Evolutionary conservation across 805 yeast species (phyloP).

Genomic region (Sugiyamaella qingdaonensis): DNA sequence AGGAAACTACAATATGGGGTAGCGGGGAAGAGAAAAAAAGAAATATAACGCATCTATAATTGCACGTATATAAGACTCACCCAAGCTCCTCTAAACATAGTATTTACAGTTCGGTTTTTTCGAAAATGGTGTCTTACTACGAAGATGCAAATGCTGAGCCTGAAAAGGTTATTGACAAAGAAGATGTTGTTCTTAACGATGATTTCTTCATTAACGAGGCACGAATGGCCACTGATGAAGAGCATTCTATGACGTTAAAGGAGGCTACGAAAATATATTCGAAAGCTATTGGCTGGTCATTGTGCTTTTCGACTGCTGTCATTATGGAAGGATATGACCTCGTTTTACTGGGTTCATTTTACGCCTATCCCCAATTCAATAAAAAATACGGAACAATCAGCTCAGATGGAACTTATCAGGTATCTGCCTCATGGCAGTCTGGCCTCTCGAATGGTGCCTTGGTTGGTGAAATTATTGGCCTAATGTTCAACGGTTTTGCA

Average conservation of each 20-base stretch:
- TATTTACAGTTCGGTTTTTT: no score
- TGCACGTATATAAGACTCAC: no score
- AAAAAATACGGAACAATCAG: slow-evolving; percentile 32
- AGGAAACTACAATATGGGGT: no score
- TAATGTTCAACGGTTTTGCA: slow-evolving; percentile 41
- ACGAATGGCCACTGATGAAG: slow-evolving; percentile 19
- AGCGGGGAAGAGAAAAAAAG: no score
- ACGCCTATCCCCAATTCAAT: slow-evolving; percentile 43
- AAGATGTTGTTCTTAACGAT: slow-evolving; percentile 3
- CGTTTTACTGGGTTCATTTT: slow-evolving; percentile 39
- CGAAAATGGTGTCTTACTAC: background rate
- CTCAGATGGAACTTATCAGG: slow-evolving; percentile 9
- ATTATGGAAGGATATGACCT: slow-evolving; percentile 51
- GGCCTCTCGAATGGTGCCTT: slow-evolving; percentile 23
- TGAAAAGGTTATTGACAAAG: background rate
- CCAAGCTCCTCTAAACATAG: no score
- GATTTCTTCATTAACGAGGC: slow-evolving; percentile 11
- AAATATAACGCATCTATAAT: no score
- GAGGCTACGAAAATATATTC: slow-evolving; percentile 37
- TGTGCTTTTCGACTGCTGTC: slow-evolving; percentile 40
- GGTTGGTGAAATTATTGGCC: slow-evolving; percentile 44
- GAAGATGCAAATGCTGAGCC: background rate
- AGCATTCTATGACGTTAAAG: slow-evolving; percentile 28
- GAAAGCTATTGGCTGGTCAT: slow-evolving; percentile 44
- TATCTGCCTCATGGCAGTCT: slow-evolving; percentile 39